Percentiles rank a stretch among this genome's conserved stretches.
Conservation (phyloP, 2,329 filamentous ascomycete species). For the Xylaria sp. region DNA sequence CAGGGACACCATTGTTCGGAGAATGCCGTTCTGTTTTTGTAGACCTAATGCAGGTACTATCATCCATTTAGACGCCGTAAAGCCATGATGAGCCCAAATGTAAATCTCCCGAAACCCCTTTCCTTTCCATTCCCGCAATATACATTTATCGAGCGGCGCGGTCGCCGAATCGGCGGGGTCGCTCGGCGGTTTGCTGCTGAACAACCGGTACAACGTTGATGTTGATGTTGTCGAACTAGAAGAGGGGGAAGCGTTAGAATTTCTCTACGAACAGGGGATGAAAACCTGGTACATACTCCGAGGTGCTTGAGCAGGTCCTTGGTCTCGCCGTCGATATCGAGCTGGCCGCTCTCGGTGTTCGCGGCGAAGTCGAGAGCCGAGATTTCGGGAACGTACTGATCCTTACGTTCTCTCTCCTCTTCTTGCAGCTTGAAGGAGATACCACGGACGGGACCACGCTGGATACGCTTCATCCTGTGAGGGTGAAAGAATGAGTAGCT, state of each 20-base stretch:
- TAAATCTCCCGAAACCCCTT: conserved; percentile 56
- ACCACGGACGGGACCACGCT: conserved; percentile 98
- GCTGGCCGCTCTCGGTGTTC: conserved; percentile 89
- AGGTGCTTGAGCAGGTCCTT: conserved; percentile 99
- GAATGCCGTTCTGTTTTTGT: conserved; percentile 64
- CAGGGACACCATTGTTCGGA: conserved; percentile 87
- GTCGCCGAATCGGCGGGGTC: conserved; percentile 80
- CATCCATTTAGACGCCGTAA: conserved; percentile 67
- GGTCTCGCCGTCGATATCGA: conserved; percentile 97
- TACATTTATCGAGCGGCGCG: conserved; percentile 57
- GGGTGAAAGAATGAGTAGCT: conserved; percentile 18
- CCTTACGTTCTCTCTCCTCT: conserved; percentile 99
- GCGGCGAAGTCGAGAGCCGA: conserved; percentile 98
- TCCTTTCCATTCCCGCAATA: conserved; percentile 45
- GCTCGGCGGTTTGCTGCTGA: conserved; percentile 90
- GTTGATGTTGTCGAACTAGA: conserved; percentile 94
- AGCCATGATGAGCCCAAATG: conserved; percentile 57
- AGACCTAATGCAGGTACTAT: conserved; percentile 70
- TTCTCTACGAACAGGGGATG: not conserved
- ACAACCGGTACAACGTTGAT: conserved; percentile 94
- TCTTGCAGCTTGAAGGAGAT: conserved; percentile 99
- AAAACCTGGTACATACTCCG: conserved; percentile 76
- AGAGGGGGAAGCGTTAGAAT: conserved; percentile 11
- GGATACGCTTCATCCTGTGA: conserved; percentile 93
- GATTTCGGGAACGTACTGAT: conserved; percentile 99